A percentile compares a stretch with the other conserved stretches of the same genome.
phyloP scores from a whole-genome alignment of 2,329 filamentous ascomycete genomes.

The Xylaria sp. region DNA sequence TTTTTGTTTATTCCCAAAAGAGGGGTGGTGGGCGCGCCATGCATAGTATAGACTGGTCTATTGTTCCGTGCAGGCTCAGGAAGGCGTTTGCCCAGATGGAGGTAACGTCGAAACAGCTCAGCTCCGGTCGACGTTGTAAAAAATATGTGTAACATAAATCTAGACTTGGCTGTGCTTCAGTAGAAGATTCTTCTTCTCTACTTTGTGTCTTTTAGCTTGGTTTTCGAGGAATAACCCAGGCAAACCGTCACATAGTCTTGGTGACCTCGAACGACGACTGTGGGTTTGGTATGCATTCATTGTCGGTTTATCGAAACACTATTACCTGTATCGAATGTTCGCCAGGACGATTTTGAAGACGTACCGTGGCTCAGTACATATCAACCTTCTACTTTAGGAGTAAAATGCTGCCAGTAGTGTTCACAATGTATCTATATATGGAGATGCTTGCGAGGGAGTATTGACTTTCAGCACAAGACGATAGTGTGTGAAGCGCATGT shows the following conservation, averaged over 20 bases:
- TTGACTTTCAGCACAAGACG: not conserved
- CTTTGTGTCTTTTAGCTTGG: not conserved
- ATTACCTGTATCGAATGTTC: not conserved
- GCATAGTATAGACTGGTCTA: slow-evolving; percentile 31
- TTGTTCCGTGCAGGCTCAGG: slow-evolving; percentile 29
- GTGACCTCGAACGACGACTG: slow-evolving; percentile 7
- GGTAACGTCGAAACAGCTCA: not conserved
- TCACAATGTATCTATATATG: slow-evolving; percentile 1
- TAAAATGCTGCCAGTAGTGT: not conserved
- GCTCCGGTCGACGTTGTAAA: not conserved
- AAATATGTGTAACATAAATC: slow-evolving; percentile 12
- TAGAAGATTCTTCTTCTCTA: not conserved
- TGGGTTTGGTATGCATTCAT: slow-evolving; percentile 6
- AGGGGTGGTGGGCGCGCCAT: slow-evolving; percentile 17
- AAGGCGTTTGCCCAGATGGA: slow-evolving; percentile 8
- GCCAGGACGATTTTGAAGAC: not conserved
- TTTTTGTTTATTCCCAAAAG: slow-evolving; percentile 2
- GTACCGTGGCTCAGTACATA: not conserved
- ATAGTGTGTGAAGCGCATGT: not conserved
- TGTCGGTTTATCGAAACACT: slow-evolving; percentile 5
- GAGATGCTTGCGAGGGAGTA: slow-evolving; percentile 21
- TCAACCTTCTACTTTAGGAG: not conserved
- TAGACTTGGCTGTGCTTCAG: slow-evolving; percentile 11
- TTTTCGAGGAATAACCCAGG: not conserved
- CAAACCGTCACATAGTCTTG: not conserved